phyloP scores from a whole-genome alignment of 2,329 filamentous ascomycete genomes.

The Paraconiothyrium sp. region DNA sequence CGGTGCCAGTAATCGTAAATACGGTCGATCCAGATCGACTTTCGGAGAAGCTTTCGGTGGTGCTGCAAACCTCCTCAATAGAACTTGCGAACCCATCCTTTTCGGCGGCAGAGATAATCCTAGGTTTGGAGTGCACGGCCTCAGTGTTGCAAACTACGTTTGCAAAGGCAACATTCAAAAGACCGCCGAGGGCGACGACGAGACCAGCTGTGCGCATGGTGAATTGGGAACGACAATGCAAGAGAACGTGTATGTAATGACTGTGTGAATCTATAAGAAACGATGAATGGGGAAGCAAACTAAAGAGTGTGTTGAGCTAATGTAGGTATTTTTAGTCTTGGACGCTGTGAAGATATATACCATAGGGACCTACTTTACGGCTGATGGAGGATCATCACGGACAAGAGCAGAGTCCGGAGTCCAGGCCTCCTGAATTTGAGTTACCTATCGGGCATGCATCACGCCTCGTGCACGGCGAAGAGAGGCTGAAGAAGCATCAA shows the following conservation, averaged over 20 bases:
- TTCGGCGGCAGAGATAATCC: conserved; percentile 1
- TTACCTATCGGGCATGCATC: background rate
- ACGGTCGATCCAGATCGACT: conserved; percentile 9
- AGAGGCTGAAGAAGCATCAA: background rate
- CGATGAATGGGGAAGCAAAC: background rate
- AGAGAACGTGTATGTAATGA: background rate
- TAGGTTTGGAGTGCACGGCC: conserved; percentile 8
- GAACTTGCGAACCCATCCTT: conserved; percentile 4
- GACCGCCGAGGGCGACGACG: background rate
- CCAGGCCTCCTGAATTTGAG: background rate
- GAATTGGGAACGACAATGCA: background rate
- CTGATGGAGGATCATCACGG: background rate
- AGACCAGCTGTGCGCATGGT: conserved; percentile 9
- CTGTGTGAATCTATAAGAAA: background rate
- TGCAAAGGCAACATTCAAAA: conserved; percentile 11
- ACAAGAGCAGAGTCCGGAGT: background rate
- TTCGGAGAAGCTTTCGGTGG: background rate
- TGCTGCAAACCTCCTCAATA: conserved; percentile 1
- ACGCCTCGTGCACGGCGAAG: background rate
- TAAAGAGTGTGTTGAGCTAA: background rate
- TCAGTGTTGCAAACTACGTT: conserved; percentile 13
- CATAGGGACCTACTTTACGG: background rate
- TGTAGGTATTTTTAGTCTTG: background rate
- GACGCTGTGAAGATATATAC: background rate
- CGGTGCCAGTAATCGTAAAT: background rate